Percentiles rank a stretch among this genome's conserved stretches.
These are phyloP conservation scores for Daedaleopsis sinensis DNA, from an alignment of 768 basidiomycete genomes.

Conservation along the genomic window DNA sequence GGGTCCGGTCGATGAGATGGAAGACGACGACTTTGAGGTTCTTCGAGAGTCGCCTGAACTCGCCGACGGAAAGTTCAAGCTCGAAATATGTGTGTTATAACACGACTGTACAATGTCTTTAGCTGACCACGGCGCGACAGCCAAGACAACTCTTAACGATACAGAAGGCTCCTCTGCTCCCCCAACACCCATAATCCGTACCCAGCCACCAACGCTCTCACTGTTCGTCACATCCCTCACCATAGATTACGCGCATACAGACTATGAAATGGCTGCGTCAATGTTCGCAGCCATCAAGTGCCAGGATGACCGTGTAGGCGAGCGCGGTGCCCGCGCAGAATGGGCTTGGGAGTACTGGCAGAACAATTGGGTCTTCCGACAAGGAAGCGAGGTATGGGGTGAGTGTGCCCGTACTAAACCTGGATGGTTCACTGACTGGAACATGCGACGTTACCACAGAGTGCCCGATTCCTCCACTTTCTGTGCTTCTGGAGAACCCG, in stretches of 20 bases:
- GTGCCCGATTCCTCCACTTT: slow-evolving; percentile 64
- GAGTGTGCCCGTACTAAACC: slow-evolving; percentile 21
- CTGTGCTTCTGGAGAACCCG: slow-evolving; percentile 59
- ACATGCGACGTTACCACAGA: slow-evolving; percentile 39
- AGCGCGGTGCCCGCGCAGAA: slow-evolving; percentile 63
- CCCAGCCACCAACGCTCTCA: slow-evolving; percentile 48
- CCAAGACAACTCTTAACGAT: slow-evolving; percentile 8
- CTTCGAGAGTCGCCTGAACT: slow-evolving; percentile 66
- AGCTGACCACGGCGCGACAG: not conserved
- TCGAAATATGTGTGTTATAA: slow-evolving; percentile 59
- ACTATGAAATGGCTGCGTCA: slow-evolving; percentile 62
- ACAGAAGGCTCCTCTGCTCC: slow-evolving; percentile 7
- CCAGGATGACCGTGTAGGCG: slow-evolving; percentile 59
- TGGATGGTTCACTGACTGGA: not conserved
- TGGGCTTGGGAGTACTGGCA: slow-evolving; percentile 81
- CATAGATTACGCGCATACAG: slow-evolving; percentile 59
- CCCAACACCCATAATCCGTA: slow-evolving; percentile 15
- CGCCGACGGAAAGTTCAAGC: slow-evolving; percentile 71
- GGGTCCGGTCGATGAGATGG: slow-evolving; percentile 25
- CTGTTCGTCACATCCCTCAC: slow-evolving; percentile 70
- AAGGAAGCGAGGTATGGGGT: slow-evolving; percentile 79
- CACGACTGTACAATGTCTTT: not conserved
- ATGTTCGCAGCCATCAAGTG: slow-evolving; percentile 78
- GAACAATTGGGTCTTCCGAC: slow-evolving; percentile 69
- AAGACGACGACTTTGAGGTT: slow-evolving; percentile 56